phyloP scores from a whole-genome alignment of 352 stramenopile species.

The Discostella stelligera region DNA sequence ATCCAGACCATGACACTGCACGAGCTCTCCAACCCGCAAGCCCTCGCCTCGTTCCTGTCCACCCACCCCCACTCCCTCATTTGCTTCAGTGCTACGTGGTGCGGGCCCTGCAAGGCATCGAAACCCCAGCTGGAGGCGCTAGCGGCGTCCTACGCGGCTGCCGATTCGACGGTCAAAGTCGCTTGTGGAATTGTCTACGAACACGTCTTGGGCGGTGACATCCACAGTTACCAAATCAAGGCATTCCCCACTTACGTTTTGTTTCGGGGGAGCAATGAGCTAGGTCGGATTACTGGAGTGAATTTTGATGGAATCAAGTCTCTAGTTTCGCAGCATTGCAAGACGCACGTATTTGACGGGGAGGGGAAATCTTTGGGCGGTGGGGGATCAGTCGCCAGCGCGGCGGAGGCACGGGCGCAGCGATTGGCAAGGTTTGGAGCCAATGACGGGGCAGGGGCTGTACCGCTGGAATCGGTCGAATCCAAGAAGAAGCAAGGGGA shows the following conservation, averaged over 20 bases:
- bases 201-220: slow-evolving; percentile 56
- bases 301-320: slow-evolving; percentile 64
- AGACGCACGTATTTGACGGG: slow-evolving; percentile 20
- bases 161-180: slow-evolving; percentile 33
- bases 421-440: slow-evolving; percentile 56
- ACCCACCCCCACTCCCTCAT: slow-evolving; percentile 43
- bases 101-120: slow-evolving; percentile 69
- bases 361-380: slow-evolving; percentile 64
- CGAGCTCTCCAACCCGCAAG: slow-evolving; percentile 41
- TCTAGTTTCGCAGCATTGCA: slow-evolving; percentile 45
- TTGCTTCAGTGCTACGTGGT: slow-evolving; percentile 73
- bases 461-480: background rate
- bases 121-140: slow-evolving; percentile 64
- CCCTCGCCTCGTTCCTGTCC: slow-evolving; percentile 52
- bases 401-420: slow-evolving; percentile 51
- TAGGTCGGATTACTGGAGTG: slow-evolving; percentile 62
- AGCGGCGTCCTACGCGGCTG: slow-evolving; percentile 26
- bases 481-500: slow-evolving; percentile 22
- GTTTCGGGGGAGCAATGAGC: slow-evolving; percentile 41
- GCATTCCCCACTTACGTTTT: slow-evolving; percentile 79
- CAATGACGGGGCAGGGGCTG: slow-evolving; percentile 7
- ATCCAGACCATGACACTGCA: slow-evolving; percentile 49
- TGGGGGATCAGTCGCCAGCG: slow-evolving; percentile 3
- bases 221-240: slow-evolving; percentile 59
- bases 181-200: slow-evolving; percentile 67